Base-by-base conservation (phyloP, 441 rosid genomes). In the Erodium chrysanthum region DNA sequence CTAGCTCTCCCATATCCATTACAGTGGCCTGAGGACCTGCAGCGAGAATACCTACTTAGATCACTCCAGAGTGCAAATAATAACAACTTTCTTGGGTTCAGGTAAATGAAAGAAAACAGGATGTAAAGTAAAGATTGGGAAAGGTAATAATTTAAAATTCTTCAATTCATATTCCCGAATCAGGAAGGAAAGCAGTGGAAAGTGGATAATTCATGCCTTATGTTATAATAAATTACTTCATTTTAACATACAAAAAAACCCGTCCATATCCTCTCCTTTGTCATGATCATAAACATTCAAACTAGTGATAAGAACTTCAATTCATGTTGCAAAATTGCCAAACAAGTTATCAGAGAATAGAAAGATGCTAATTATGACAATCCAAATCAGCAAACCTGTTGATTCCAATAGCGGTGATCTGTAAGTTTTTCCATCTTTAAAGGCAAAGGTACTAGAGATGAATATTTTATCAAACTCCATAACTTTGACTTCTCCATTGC, bases 391-490 rank as follows among this genome's bases (percentile, higher is more conserved):
- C 68, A 64, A 72, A 85, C 92, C 93, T 81, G 81, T 40, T 10
- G 71, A 33, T 54, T 76, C 60, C 44, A 70, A 54, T 46, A 22
- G 33, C 18, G 85, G 80, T 71, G 82, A 83, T 78, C 87, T 77
- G 71, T 88, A 88, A 61, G 82, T 78, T 68, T 69, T 82, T 70
- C 82, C 84, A 83, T 67, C 73, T 64, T 71, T 83, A 64, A 83
- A 72, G 31, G 89, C 85, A 68, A 88, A 84, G 37, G 85, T 58
- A 37, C 93, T 90, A 0, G 93, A 85, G 42, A 88, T 44, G 66
- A 88, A 76, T 21, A 88, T 74, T 79, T 88, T 88, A 64, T 84
- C 88, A 8, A 88, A 85, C 73, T 83, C 84, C 80, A 82, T 67
- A 8, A 48, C 66, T 69, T 77, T 73, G 14, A 66, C 64, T 74